Base-by-base conservation (phyloP, 495 filamentous ascomycete species). In the Penicillium antarcticum region DNA sequence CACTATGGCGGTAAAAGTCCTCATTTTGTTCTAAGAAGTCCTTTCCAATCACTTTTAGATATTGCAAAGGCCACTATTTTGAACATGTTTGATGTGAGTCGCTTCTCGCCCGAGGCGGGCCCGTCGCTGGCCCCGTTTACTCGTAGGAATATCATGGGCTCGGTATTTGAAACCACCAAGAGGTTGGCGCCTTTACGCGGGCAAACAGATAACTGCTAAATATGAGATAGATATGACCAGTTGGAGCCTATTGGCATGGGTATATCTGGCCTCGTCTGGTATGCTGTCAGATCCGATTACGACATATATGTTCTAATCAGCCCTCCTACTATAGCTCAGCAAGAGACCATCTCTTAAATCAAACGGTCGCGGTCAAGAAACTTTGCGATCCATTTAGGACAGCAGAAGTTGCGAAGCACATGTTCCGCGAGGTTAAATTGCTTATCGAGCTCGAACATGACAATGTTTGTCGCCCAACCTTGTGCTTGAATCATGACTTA, bases 301-400 rank as follows among this genome's bases (percentile, higher is more conserved):
- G 21, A 23, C 2, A 5, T 23, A 5, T 5, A 23, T 4, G n/a
- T 36, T 38, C 31, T 51, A 13, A 42, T 38, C 17, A 9, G 14
- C 8, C 24, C 19, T 41, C 55, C 65, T 23, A 2, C 6, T 1
- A 1, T 23, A 95, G 90, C 71, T 94, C 91, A 44, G 91, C 91
- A 38, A 89, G 85, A 71, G 91, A 96, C 67, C 87, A 92, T 69
- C 84, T 96, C 55, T 91, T 88, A 37, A 81, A 77, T 58, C 87
- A 91, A 63, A 86, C 86, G 67, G 91, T 96, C 36, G 91, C 91
- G 26, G 87, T 96, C 57, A 95, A 95, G 80, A 96, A 95, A 78
- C 94, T 96, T 61, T 92, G 94, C 87, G 94, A 95, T 75, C 91
- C 91, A 7, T 96, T 96, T 72, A 91, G 87, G 76, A 95, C 90